Base-by-base conservation (phyloP, 352 stramenopile species). In the Globisporangium cederbergense region DNA sequence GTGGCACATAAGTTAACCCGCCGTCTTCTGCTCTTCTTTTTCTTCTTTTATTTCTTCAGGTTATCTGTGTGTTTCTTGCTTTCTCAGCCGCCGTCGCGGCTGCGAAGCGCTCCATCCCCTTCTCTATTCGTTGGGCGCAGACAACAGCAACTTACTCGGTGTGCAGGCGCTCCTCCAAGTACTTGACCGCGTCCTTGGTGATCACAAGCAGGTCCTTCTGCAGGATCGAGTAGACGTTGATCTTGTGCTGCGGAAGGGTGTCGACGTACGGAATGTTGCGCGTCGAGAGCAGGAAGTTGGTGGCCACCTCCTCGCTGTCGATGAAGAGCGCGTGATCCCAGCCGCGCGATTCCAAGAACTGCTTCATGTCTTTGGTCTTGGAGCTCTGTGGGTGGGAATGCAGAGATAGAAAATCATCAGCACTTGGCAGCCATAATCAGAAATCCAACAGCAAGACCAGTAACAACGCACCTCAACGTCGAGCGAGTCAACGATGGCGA, bases 181-280 rank as follows among this genome's bases (percentile, higher is more conserved):
- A 95, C 82, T 93, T 94, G 72, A 90, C 83, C 32, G 87, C 82
- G 63, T 93, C 86, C 60, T 85, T 85, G 34, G 87, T 93, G 70
- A 94, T 81, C 64, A 96, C 81, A 47, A 96, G 73, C 68, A 96
- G 63, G 66, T 96, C 87, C 77, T 93, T 93, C 67, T 96, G 82
- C 71, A 96, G 62, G 74, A 96, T 94, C 71, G 87, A 92, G 79
- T 96, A 96, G 45, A 94, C 85, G 71, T 94, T 96, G 74, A 96
- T 86, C 81, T 94, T 93, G 74, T 91, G 76, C 77, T 93, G 81
- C 71, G 83, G 76, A 47, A 96, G 71, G 62, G 83, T 87, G 70
- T 91, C 86, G 46, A 96, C 79, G 73, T 90, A 85, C 57, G 85
- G 83, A 66, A 96, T 83, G 79, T 96, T 96, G 70, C 85, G 79